phyloP scores from a whole-genome alignment of 306 rosid species.

The Sindora glabra region DNA sequence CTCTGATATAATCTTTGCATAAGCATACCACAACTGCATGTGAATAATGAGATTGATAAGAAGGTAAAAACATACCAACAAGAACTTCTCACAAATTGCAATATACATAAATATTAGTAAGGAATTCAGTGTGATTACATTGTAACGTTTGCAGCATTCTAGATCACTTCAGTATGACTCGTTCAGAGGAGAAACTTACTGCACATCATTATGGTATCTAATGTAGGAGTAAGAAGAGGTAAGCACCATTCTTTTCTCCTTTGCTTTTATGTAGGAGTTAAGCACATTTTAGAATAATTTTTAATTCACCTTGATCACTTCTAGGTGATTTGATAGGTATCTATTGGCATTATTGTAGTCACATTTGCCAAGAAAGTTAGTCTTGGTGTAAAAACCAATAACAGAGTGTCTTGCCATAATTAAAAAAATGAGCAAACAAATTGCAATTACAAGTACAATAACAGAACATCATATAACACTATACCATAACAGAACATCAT shows the following conservation, averaged over 20 bases:
- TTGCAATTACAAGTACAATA: too few relatives aligned
- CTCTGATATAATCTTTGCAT: constrained; percentile 71
- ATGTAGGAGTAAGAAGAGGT: constrained; percentile 82
- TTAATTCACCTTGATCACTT: too few relatives aligned
- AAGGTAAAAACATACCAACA: neutral
- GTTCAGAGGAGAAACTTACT: constrained; percentile 50
- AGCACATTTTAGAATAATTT: too few relatives aligned
- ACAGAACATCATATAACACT: too few relatives aligned
- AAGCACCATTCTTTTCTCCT: constrained; percentile 59
- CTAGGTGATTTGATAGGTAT: too few relatives aligned
- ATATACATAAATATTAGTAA: neutral
- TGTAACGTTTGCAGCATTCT: constrained; percentile 60
- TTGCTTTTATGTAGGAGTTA: constrained; percentile 54
- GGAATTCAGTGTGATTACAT: constrained; percentile 21
- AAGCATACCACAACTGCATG: constrained; percentile 82
- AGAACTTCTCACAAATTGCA: neutral
- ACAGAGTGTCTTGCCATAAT: too few relatives aligned
- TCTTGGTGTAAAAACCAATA: too few relatives aligned
- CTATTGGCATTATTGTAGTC: too few relatives aligned
- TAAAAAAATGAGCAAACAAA: too few relatives aligned
- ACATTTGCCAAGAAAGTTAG: too few relatives aligned
- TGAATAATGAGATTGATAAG: neutral
- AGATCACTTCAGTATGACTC: constrained; percentile 81
- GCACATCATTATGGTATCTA: constrained; percentile 56
- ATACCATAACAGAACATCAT: too few relatives aligned